phyloP scores from a whole-genome alignment of 108 stramenopile species.

The Mediolabrus comicus region DNA sequence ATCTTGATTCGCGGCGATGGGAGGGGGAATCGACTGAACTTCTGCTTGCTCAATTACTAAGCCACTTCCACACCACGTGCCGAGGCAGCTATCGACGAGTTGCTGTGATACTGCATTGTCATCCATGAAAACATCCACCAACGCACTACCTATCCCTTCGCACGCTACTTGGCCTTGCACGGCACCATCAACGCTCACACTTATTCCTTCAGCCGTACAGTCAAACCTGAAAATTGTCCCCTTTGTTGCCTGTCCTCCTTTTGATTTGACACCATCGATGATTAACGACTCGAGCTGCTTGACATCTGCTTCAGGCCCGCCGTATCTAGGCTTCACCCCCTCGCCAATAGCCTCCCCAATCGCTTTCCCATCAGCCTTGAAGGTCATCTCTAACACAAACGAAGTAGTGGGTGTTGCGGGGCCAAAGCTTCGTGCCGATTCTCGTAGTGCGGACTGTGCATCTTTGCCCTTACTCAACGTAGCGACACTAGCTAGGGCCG shows the following conservation, averaged over 20 bases:
- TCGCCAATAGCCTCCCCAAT: constrained; percentile 84
- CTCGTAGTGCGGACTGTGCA: constrained; percentile 42
- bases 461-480: constrained; percentile 1
- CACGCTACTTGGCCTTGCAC: constrained; percentile 60
- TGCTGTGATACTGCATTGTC: constrained; percentile 71
- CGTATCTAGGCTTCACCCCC: constrained; percentile 58
- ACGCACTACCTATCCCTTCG: constrained; percentile 36
- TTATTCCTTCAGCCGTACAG: constrained; percentile 54
- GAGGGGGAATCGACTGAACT: background rate
- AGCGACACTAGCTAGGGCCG: constrained; percentile 49
- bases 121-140: constrained; percentile 81
- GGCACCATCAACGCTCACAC: constrained; percentile 71
- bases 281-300: constrained; percentile 56
- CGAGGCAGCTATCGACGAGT: constrained; percentile 59
- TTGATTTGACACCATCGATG: constrained; percentile 43
- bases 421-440: constrained; percentile 41
- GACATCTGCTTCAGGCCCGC: constrained; percentile 28
- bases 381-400: constrained; percentile 74
- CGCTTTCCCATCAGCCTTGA: constrained; percentile 82
- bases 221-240: constrained; percentile 67
- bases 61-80: constrained; percentile 14
- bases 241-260: constrained; percentile 63
- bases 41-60: background rate
- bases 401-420: constrained; percentile 32
- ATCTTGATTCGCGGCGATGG: too few species aligned